Evolutionary conservation across 345 rosid species (phyloP).

Genomic region (Sonneratia caseolaris): DNA sequence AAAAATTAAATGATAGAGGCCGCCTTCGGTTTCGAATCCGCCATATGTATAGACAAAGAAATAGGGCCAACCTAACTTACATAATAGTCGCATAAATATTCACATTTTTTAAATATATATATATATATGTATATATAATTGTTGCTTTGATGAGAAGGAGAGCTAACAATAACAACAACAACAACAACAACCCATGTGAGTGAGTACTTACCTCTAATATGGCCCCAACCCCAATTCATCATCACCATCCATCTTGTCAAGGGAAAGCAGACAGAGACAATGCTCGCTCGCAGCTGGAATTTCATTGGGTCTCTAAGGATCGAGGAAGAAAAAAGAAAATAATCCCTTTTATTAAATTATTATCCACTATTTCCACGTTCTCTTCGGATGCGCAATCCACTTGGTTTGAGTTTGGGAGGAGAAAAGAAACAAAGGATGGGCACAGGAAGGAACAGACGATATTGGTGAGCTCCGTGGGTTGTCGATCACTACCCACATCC

Average conservation of each 20-base stretch:
- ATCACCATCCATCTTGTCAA: slow-evolving; percentile 3
- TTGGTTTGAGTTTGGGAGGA: not conserved
- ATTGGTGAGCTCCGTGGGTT: no score
- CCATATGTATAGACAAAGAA: not conserved
- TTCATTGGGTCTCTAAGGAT: no score
- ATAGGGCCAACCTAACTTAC: slow-evolving; percentile 7
- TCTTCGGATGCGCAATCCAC: no score
- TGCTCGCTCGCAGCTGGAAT: no score
- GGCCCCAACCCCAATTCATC: slow-evolving; percentile 9
- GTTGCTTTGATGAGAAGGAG: no score
- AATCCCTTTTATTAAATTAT: no score
- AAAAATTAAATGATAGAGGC: not conserved
- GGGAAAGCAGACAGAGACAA: no score
- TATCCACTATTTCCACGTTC: no score
- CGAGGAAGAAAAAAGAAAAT: no score
- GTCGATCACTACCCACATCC: no score
- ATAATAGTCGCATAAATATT: not conserved
- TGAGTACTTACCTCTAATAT: slow-evolving; percentile 8
- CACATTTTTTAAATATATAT: not conserved
- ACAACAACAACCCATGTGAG: slow-evolving; percentile 27
- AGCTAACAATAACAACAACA: no score
- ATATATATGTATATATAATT: no score
- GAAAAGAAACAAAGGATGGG: slow-evolving; percentile 1
- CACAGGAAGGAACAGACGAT: slow-evolving; percentile 2
- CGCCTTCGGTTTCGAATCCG: not conserved